Percentiles rank a stretch among this genome's conserved stretches.
Evolutionary conservation across 768 basidiomycete genomes (phyloP).

Genomic region (Hypholoma fasciculare): DNA sequence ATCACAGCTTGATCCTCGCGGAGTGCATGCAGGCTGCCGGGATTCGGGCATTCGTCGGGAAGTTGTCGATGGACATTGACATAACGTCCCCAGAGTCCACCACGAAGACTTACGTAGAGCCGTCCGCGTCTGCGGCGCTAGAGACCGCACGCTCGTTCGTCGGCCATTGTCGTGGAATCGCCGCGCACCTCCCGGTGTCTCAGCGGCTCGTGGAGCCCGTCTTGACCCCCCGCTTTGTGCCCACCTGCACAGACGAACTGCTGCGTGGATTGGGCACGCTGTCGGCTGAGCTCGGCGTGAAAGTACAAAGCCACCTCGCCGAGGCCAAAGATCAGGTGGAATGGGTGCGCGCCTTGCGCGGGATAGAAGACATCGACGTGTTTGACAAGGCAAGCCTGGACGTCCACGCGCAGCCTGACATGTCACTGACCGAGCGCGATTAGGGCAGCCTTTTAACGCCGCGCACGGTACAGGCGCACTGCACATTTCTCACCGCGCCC

Average conservation of each 20-base stretch:
- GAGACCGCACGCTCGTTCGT: conserved; percentile 58
- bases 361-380: conserved; percentile 69
- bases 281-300: conserved; percentile 41
- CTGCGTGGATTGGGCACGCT: conserved; percentile 63
- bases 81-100: conserved; percentile 47
- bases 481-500: conserved; percentile 68
- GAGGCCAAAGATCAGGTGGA: conserved; percentile 78
- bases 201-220: conserved; percentile 72
- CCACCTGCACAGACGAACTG: conserved; percentile 79
- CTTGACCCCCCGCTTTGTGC: conserved; percentile 87
- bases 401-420: background rate
- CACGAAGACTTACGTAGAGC: conserved; percentile 69
- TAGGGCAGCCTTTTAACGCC: conserved; percentile 62
- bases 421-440: no score
- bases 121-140: conserved; percentile 49
- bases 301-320: conserved; percentile 81
- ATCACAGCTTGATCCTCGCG: conserved; percentile 72
- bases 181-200: conserved; percentile 40
- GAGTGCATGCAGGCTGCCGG: conserved; percentile 70
- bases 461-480: conserved; percentile 83
- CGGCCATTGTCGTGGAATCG: conserved; percentile 42
- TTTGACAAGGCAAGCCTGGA: conserved; percentile 53
- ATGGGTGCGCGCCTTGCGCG: conserved; percentile 63
- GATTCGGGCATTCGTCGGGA: conserved; percentile 82
- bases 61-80: conserved; percentile 80